Percentiles rank a stretch among this genome's conserved stretches.
Evolutionary conservation across 345 rosid genomes (phyloP).

Genomic region (Eucalyptus urophylla): DNA sequence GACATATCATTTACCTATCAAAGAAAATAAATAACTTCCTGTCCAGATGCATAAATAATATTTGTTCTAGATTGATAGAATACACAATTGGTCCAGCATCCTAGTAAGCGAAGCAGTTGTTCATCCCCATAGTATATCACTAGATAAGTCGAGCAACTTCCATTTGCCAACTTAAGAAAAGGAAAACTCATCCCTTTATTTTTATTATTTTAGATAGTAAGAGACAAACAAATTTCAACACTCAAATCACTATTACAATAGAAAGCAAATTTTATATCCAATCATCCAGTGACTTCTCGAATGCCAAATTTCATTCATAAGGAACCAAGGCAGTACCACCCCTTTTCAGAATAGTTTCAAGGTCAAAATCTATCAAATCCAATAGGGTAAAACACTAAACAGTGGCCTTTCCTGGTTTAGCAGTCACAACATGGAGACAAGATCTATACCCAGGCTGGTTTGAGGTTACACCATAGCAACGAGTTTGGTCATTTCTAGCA

Average conservation of each 20-base stretch:
- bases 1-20: not conserved
- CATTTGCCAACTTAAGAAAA: not conserved
- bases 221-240: not conserved
- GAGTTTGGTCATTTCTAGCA: not conserved
- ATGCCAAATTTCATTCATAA: not conserved
- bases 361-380: not conserved
- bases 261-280: not conserved
- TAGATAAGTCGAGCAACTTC: not conserved
- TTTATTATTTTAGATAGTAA: not conserved
- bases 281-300: not conserved
- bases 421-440: not conserved
- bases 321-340: not conserved
- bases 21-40: not conserved
- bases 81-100: not conserved
- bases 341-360: not conserved
- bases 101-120: not conserved
- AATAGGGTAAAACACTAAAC: not conserved
- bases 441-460: not conserved
- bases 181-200: not conserved
- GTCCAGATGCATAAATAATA: not conserved
- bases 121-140: not conserved
- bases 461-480: not conserved
- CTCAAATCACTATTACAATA: not conserved
- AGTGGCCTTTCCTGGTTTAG: not conserved
- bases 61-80: not conserved